Evolutionary conservation across 306 rosid genomes (phyloP).

Genomic region (Amphicarpaea edgeworthii): DNA sequence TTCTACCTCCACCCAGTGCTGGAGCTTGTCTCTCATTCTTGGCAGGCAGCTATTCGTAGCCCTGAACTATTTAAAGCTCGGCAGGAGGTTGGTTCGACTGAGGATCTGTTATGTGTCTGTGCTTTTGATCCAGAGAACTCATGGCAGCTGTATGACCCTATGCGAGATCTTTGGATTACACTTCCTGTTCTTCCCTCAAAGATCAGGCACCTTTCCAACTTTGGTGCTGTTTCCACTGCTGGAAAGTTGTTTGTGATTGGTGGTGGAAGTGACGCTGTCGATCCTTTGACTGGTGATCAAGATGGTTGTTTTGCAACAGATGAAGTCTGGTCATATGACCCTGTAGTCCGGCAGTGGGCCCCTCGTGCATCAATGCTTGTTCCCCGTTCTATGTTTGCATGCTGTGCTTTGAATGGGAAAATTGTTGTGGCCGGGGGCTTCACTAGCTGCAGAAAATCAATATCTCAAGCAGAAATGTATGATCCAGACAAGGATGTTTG

Average conservation of each 20-base stretch:
- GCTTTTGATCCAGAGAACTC: slow-evolving; percentile 95
- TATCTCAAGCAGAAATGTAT: slow-evolving; percentile 94
- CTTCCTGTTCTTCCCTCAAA: slow-evolving; percentile 95
- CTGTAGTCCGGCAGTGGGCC: slow-evolving; percentile 80
- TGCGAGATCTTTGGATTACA: slow-evolving; percentile 88
- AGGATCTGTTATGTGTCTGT: slow-evolving; percentile 84
- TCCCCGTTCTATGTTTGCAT: slow-evolving; percentile 97
- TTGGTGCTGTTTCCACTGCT: slow-evolving; percentile 83
- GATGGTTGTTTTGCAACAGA: slow-evolving; percentile 95
- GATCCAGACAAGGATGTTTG: slow-evolving; percentile 87
- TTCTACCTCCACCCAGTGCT: slow-evolving; percentile 83
- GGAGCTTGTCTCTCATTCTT: slow-evolving; percentile 88
- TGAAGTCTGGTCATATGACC: slow-evolving; percentile 98
- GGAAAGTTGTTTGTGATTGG: slow-evolving; percentile 96
- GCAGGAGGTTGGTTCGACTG: slow-evolving; percentile 79
- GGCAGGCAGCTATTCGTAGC: slow-evolving; percentile 87
- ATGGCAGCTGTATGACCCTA: slow-evolving; percentile 96
- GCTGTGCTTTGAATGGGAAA: slow-evolving; percentile 90
- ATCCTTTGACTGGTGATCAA: slow-evolving; percentile 95
- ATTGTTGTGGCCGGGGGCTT: slow-evolving; percentile 97
- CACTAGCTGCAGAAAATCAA: slow-evolving; percentile 90
- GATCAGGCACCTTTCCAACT: slow-evolving; percentile 86
- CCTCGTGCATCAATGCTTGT: slow-evolving; percentile 85
- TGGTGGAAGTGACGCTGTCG: slow-evolving; percentile 96
- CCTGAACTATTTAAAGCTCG: slow-evolving; percentile 83